phyloP scores from a whole-genome alignment of 2,329 filamentous ascomycete species.

The Diaporthe citriasiana region DNA sequence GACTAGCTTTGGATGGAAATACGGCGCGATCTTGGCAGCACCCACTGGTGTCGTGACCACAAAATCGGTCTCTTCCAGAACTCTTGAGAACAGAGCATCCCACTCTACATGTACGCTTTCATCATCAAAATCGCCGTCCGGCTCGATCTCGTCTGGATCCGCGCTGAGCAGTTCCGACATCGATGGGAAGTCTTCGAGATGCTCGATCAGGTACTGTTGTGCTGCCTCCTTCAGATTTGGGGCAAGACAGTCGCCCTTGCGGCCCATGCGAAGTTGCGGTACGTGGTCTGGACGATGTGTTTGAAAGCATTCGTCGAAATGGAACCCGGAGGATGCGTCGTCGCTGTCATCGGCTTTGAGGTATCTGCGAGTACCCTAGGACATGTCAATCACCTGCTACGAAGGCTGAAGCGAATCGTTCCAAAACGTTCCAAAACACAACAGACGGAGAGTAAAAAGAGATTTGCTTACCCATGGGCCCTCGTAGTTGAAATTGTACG shows the following conservation, averaged over 20 bases:
- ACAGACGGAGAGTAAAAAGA: not conserved
- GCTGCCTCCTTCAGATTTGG: not conserved
- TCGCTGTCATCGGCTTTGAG: not conserved
- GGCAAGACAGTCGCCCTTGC: not conserved
- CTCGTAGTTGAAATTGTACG: not conserved
- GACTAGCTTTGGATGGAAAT: not conserved
- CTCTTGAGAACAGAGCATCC: not conserved
- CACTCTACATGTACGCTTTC: not conserved
- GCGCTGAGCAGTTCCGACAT: not conserved
- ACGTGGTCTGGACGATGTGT: not conserved
- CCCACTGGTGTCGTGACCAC: not conserved
- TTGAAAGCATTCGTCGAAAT: not conserved
- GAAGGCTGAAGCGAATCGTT: too few species aligned
- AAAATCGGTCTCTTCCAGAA: not conserved
- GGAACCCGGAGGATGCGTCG: not conserved
- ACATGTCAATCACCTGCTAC: not conserved
- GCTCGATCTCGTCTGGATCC: not conserved
- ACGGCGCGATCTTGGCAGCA: not conserved
- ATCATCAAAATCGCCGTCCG: too few species aligned
- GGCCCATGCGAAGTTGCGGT: not conserved
- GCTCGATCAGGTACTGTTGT: not conserved
- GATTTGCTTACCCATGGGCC: not conserved
- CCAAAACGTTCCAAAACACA: not conserved
- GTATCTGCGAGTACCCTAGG: not conserved
- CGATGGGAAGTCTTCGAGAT: not conserved